Conservation (phyloP, 2,329 filamentous ascomycete species). For the Hysterium pulicare region DNA sequence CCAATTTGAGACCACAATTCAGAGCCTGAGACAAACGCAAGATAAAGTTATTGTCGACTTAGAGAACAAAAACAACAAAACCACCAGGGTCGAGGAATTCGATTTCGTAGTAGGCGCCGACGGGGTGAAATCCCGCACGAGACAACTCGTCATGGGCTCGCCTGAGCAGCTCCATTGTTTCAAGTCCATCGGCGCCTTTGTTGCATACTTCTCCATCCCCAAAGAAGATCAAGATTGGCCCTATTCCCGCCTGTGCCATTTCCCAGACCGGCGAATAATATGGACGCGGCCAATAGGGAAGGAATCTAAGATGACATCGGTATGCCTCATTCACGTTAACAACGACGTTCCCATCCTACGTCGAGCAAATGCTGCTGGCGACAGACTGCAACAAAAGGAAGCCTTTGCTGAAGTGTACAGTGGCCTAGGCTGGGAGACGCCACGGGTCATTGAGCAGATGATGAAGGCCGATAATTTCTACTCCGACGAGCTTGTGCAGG, state of each 20-base stretch:
- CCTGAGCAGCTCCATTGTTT: conserved; percentile 11
- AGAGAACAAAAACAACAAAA: conserved; percentile 40
- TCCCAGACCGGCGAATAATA: too few relatives aligned
- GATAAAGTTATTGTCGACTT: conserved; percentile 40
- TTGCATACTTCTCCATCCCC: conserved; percentile 6
- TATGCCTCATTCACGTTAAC: conserved; percentile 39
- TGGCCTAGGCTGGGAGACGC: conserved; percentile 46
- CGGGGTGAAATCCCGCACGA: conserved; percentile 51
- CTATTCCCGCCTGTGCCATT: neutral
- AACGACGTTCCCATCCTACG: conserved; percentile 20
- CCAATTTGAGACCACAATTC: conserved; percentile 25
- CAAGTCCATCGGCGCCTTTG: conserved; percentile 12
- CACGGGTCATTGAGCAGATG: conserved; percentile 44
- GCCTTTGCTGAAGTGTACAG: conserved; percentile 38
- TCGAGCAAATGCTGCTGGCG: conserved; percentile 17
- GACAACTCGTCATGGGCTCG: conserved; percentile 24
- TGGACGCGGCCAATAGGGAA: conserved; percentile 43
- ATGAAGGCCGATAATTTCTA: conserved; percentile 46
- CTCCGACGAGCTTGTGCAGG: conserved; percentile 41
- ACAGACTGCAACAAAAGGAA: conserved; percentile 36
- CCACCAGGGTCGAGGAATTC: too few relatives aligned
- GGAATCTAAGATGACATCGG: conserved; percentile 35
- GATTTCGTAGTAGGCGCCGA: conserved; percentile 57
- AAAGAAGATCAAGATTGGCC: conserved; percentile 4
- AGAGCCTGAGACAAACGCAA: conserved; percentile 30